Evolutionary conservation across 345 rosid species (phyloP).

Genomic region (Eucalyptus sp.): DNA sequence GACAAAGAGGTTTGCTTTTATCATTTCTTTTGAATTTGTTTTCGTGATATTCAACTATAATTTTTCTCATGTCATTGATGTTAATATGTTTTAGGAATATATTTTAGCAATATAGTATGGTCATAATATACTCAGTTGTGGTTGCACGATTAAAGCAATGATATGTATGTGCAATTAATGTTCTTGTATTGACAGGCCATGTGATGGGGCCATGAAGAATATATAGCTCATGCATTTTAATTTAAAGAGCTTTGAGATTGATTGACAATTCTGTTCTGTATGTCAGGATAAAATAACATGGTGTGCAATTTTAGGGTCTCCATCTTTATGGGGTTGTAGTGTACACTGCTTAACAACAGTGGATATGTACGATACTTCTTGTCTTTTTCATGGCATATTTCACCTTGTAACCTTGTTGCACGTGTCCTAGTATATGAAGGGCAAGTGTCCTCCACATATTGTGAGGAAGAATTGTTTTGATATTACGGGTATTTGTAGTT

Average conservation of each 20-base stretch:
- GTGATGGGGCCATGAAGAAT: not conserved
- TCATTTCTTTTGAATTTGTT: not conserved
- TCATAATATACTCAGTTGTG: not conserved
- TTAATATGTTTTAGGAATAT: not conserved
- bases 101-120: not conserved
- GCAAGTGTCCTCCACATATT: not conserved
- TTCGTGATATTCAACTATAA: not conserved
- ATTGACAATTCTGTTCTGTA: not conserved
- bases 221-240: not conserved
- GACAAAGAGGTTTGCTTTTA: conserved; percentile 64
- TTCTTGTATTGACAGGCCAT: not conserved
- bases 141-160: not conserved
- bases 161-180: not conserved
- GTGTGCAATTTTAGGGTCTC: not conserved
- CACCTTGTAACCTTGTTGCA: not conserved
- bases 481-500: not conserved
- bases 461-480: not conserved
- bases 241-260: not conserved
- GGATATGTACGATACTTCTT: not conserved
- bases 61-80: not conserved
- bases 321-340: not conserved
- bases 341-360: not conserved
- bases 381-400: not conserved
- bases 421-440: not conserved
- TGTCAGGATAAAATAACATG: not conserved